Evolutionary conservation across 306 rosid species (phyloP).

Genomic region (Senna tora): DNA sequence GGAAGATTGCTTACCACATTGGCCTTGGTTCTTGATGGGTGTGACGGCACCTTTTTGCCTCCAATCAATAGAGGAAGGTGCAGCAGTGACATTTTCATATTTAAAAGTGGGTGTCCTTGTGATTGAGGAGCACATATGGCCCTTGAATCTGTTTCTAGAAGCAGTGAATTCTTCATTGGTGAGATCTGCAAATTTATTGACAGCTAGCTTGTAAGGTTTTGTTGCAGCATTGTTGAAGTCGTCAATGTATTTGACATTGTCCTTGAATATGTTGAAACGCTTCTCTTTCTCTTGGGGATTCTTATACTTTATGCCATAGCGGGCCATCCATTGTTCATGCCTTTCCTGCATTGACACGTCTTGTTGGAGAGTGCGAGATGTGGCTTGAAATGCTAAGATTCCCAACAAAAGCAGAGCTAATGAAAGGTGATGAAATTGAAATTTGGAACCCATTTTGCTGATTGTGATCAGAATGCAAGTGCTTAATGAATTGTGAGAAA

Average conservation of each 20-base stretch:
- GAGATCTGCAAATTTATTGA: too few species aligned
- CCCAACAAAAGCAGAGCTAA: conserved; percentile 41
- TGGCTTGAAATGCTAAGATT: conserved; percentile 35
- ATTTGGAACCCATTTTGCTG: conserved; percentile 35
- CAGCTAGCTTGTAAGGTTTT: conserved; percentile 36
- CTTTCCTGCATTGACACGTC: background rate
- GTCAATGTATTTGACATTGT: conserved; percentile 29
- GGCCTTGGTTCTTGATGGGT: conserved; percentile 42
- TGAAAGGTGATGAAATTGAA: conserved; percentile 12
- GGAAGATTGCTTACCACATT: conserved; percentile 6
- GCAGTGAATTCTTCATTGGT: conserved; percentile 43
- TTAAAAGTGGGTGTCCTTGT: conserved; percentile 21
- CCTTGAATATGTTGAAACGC: conserved; percentile 38
- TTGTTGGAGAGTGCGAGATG: conserved; percentile 1
- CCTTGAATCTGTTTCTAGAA: conserved; percentile 40
- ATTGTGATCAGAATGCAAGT: background rate
- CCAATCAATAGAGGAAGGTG: conserved; percentile 35
- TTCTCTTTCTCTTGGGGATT: conserved; percentile 3
- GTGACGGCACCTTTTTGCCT: conserved; percentile 36
- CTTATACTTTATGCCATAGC: conserved; percentile 19
- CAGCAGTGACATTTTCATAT: conserved; percentile 19
- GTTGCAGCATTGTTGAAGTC: conserved; percentile 8
- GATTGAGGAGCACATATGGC: conserved; percentile 27
- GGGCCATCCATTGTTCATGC: conserved; percentile 43
- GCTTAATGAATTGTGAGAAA: background rate